These are phyloP conservation scores for Globisporangium sylvaticum DNA, from an alignment of 352 stramenopile species.

Conservation along the genomic window DNA sequence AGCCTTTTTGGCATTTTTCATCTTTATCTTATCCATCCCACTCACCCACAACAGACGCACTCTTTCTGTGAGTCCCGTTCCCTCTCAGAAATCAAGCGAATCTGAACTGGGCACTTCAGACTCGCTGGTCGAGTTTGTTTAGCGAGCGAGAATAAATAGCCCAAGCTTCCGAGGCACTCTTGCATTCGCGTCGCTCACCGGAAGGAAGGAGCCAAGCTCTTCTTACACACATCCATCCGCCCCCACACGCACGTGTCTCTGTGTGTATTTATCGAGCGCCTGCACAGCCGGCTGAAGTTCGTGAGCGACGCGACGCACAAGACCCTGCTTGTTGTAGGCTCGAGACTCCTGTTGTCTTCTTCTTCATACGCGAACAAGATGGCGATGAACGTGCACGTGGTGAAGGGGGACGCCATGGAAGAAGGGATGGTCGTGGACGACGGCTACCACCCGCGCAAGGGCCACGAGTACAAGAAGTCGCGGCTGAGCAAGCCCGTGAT, in stretches of 20 bases:
- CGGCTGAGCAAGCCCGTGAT: slow-evolving; percentile 15
- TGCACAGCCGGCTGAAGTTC: neutral
- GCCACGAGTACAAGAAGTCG: slow-evolving; percentile 10
- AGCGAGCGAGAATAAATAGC: neutral
- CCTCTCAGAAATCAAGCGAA: neutral
- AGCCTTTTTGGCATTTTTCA: neutral
- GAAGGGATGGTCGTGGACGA: neutral
- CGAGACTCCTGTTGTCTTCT: neutral
- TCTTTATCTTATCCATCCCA: neutral
- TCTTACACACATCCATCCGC: neutral
- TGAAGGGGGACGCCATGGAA: neutral
- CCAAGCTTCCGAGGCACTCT: neutral
- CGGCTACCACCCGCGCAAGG: slow-evolving; percentile 15
- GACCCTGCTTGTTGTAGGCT: neutral
- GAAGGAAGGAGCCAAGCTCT: neutral
- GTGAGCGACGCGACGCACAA: slow-evolving; percentile 12
- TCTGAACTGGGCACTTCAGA: neutral
- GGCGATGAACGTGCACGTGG: slow-evolving; percentile 9
- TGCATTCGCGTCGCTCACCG: neutral
- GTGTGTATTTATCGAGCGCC: neutral
- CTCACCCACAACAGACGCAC: neutral
- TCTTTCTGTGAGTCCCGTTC: neutral
- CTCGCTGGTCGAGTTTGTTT: too few species aligned
- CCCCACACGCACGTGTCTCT: neutral
- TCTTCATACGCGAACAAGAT: slow-evolving; percentile 2